Evolutionary conservation across 768 basidiomycete genomes (phyloP), one percentile per base, ranked within the genome.

Genomic region (Amanita fuliginea): DNA sequence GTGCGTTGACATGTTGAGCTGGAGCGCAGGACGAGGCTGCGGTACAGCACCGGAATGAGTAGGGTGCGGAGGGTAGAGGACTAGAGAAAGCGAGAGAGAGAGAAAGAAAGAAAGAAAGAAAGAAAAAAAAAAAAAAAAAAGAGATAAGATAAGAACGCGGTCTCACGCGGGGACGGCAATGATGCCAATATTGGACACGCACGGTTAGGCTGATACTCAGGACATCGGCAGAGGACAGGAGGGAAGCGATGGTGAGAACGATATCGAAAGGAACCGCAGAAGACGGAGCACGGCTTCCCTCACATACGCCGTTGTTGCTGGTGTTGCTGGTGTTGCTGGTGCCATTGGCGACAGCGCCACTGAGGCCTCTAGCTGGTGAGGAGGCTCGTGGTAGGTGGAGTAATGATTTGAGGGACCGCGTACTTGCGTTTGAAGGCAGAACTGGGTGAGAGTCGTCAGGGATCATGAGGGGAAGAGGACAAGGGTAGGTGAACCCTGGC

Each of bases 11-110:
- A 75, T 53, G 67, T 62, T 18, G 58, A 56, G 51, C 67, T 71
- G 5, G 74, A 75, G 45, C 68, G 69, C 28, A 75, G 64, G 21
- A 67, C 62, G 14, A 77, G 66, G 2, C 68, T 69, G 5, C 68
- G 62, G 55, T 77, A 77, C 0, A 77, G 60, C 21, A 64, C 63
- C 3, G 73, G 72, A 28, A 67, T 50, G 28, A 71, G 60, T 19
- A 70, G 52, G 0, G 53, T 47, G 24, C 65, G 65, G 1, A 70
- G 40, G 18, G 59, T 54, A 9, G 56, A 59, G 37, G 63, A 67
- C 69, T 71, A 35, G 11, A 37, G 30, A 42, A 24, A 26, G 21
- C 26, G 18, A 37, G 43, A 42, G 26, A 26, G 26, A 26, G 26
- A 6, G 26, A 26, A 6, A 39, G 22, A 24, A 24, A 24, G 22